A percentile compares a stretch with the other conserved stretches of the same genome.
Conservation (phyloP, 2,329 filamentous ascomycete genomes). For the Fusarium marasasianum region DNA sequence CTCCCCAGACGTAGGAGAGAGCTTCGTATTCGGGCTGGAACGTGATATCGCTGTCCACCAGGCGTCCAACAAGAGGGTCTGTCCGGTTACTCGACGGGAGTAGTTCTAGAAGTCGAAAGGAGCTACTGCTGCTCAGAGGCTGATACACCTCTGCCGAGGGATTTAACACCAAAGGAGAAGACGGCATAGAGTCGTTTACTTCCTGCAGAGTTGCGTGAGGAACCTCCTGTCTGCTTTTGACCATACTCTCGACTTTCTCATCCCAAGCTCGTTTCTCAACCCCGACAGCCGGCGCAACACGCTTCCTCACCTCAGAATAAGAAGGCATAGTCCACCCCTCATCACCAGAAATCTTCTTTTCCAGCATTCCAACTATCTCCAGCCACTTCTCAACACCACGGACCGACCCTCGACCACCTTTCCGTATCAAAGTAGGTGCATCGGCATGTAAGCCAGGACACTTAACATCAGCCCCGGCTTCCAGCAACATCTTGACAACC, state of each 20-base stretch:
- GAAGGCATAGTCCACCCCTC: background rate
- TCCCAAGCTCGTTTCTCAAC: background rate
- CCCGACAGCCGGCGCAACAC: rapidly evolving
- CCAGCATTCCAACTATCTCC: background rate
- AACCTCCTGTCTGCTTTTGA: background rate
- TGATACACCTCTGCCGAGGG: background rate
- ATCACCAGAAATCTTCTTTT: background rate
- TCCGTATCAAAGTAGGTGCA: background rate
- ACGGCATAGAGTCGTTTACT: rapidly evolving
- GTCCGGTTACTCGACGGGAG: background rate
- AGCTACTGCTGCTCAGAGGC: background rate
- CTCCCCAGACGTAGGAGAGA: constrained; percentile 23
- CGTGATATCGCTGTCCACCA: constrained; percentile 11
- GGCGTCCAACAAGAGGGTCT: background rate
- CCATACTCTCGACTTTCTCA: background rate
- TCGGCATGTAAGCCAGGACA: background rate
- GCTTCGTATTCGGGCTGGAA: constrained; percentile 19
- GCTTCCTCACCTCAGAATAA: background rate
- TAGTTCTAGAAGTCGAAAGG: constrained; percentile 7
- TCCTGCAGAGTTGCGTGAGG: background rate
- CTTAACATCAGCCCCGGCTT: background rate
- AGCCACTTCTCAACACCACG: background rate
- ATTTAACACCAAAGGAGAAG: rapidly evolving
- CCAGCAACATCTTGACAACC: background rate
- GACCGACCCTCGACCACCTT: rapidly evolving